These are phyloP conservation scores for Parvularia atlantis DNA, from an alignment of 78 protist species.

Conservation along the genomic window DNA sequence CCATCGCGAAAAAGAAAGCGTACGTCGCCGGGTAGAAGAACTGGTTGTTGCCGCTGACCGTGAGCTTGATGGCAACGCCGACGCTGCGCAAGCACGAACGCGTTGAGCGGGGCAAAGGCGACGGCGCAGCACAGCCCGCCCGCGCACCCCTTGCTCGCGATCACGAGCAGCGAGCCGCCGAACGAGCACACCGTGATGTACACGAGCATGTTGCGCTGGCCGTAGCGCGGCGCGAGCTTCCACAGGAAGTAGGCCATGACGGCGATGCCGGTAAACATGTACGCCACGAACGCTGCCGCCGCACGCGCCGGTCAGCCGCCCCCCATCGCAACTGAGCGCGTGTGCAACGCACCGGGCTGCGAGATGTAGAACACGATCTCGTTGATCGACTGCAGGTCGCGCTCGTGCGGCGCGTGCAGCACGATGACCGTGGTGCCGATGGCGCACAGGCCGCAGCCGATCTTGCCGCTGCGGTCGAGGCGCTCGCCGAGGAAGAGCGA, in stretches of 20 bases:
- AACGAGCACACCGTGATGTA: conserved; percentile 10
- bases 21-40: neutral
- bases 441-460: neutral
- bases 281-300: neutral
- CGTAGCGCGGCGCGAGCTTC: neutral
- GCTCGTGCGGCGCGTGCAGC: neutral
- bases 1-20: neutral
- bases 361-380: neutral
- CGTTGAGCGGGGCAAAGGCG: too few relatives aligned
- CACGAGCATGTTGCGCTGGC: neutral
- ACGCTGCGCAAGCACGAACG: too few relatives aligned
- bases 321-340: neutral
- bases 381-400: neutral
- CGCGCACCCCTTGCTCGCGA: neutral
- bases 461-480: too few relatives aligned
- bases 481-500: too few relatives aligned
- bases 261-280: neutral
- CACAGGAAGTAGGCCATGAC: neutral
- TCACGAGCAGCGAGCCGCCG: conserved; percentile 7
- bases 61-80: conserved; percentile 4
- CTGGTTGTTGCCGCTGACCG: neutral
- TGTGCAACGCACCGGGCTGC: neutral
- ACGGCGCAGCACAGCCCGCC: too few relatives aligned
- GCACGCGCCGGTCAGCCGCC: neutral
- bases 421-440: neutral